Percentiles rank a stretch among this genome's conserved stretches.
Evolutionary conservation across 1,284 basidiomycete species (phyloP).

Genomic region (Heterobasidion parviporum): DNA sequence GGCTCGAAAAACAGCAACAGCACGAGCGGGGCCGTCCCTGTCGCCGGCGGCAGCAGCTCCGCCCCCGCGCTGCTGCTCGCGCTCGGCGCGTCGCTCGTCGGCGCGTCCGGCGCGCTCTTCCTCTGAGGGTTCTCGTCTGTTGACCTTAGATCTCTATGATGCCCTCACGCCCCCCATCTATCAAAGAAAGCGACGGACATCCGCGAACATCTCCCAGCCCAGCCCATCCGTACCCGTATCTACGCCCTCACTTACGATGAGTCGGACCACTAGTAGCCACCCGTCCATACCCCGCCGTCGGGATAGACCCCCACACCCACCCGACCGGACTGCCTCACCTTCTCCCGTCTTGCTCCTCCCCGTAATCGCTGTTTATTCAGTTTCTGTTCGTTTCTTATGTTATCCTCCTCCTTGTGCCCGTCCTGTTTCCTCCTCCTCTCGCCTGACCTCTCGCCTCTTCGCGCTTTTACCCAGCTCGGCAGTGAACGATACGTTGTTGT

Average conservation of each 20-base stretch:
- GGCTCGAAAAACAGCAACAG: neutral
- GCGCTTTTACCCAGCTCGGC: too few species aligned
- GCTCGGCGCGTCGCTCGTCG: neutral
- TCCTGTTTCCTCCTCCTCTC: neutral
- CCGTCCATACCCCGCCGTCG: too few species aligned
- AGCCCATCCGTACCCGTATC: too few species aligned
- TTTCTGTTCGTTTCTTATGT: neutral
- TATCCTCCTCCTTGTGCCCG: neutral
- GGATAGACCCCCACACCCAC: too few species aligned
- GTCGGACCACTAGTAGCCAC: too few species aligned
- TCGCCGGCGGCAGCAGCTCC: neutral
- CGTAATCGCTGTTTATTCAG: neutral
- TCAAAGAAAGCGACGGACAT: too few species aligned
- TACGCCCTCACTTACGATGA: too few species aligned
- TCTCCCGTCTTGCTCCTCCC: neutral
- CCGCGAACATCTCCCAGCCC: too few species aligned
- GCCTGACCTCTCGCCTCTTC: neutral
- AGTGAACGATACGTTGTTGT: too few species aligned
- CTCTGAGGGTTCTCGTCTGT: neutral
- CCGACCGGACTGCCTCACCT: neutral
- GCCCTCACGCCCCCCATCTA: too few species aligned
- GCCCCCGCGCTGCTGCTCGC: neutral
- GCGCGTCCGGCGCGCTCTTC: neutral
- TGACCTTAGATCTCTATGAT: too few species aligned
- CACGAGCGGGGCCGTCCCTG: constrained; percentile 1